A percentile compares a stretch with the other conserved stretches of the same genome.
Evolutionary conservation across 2,329 filamentous ascomycete species (phyloP).

Genomic region (Elsinoe batatas): DNA sequence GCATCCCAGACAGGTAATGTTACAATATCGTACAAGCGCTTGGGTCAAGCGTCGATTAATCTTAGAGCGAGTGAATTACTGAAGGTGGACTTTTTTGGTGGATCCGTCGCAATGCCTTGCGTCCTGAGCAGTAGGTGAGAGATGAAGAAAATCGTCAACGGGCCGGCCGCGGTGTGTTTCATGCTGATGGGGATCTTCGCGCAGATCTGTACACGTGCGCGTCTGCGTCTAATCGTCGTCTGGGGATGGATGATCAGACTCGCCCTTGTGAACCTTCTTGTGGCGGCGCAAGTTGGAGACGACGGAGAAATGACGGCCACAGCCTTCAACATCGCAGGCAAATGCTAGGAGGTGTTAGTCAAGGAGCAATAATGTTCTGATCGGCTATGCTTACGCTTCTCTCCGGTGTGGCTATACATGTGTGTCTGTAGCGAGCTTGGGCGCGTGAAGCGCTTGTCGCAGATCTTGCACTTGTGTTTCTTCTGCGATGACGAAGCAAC

Average conservation of each 20-base stretch:
- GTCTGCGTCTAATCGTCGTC: slow-evolving; percentile 32
- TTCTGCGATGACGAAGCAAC: slow-evolving; percentile 92
- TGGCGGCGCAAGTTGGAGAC: slow-evolving; percentile 92
- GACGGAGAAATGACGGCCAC: slow-evolving; percentile 91
- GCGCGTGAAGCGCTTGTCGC: slow-evolving; percentile 92
- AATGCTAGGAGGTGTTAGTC: slow-evolving; percentile 54
- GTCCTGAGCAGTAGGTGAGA: slow-evolving; percentile 6
- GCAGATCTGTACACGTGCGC: slow-evolving; percentile 3
- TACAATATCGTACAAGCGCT: slow-evolving; percentile 13
- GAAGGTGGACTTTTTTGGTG: background rate
- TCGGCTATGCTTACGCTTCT: slow-evolving; percentile 68
- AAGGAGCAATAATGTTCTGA: background rate
- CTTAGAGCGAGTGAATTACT: slow-evolving; percentile 12
- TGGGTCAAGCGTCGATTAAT: background rate
- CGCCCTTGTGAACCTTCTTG: slow-evolving; percentile 88
- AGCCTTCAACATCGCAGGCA: slow-evolving; percentile 86
- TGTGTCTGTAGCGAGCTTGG: slow-evolving; percentile 93
- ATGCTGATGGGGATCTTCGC: background rate
- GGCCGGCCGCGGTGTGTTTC: slow-evolving; percentile 8
- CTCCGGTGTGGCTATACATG: slow-evolving; percentile 97
- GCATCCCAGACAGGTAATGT: background rate
- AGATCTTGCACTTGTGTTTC: slow-evolving; percentile 99
- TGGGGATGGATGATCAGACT: slow-evolving; percentile 41
- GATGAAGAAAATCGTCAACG: slow-evolving; percentile 10
- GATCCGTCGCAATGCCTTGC: slow-evolving; percentile 7